A percentile compares a stretch with the other conserved stretches of the same genome.
Evolutionary conservation across 2,329 filamentous ascomycete genomes (phyloP).

Genomic region (Beauveria sp.): DNA sequence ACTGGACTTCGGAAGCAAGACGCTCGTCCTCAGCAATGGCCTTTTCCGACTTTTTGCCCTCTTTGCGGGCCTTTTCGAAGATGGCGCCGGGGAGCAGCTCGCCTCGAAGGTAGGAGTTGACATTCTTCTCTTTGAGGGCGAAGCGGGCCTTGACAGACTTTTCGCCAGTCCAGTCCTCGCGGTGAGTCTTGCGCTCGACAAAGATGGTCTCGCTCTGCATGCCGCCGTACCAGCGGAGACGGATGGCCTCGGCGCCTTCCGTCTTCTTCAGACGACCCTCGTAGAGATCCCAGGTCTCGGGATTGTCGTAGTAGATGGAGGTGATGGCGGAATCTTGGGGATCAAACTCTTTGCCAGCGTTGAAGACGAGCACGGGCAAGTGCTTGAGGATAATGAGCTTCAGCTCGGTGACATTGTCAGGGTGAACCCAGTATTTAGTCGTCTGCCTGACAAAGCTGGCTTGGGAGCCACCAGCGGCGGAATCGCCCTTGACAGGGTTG

Average conservation of each 20-base stretch:
- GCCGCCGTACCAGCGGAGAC: conserved; percentile 92
- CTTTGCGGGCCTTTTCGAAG: conserved; percentile 95
- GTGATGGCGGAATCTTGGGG: conserved; percentile 87
- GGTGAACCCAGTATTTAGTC: conserved; percentile 99
- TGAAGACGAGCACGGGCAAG: conserved; percentile 93
- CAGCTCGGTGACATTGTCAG: conserved; percentile 94
- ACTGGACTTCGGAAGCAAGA: conserved; percentile 86
- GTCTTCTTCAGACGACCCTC: conserved; percentile 94
- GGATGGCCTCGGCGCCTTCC: conserved; percentile 93
- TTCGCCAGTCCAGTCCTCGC: conserved; percentile 98
- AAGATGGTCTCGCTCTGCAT: conserved; percentile 96
- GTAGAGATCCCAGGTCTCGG: conserved; percentile 89
- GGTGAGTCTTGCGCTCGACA: conserved; percentile 94
- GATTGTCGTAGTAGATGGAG: conserved; percentile 97
- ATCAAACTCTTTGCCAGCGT: conserved; percentile 93
- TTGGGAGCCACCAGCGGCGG: conserved; percentile 81
- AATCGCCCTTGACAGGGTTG: conserved; percentile 86
- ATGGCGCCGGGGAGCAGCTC: conserved; percentile 76
- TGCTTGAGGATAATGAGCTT: conserved; percentile 98
- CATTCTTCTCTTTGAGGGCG: conserved; percentile 90
- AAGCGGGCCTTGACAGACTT: conserved; percentile 98
- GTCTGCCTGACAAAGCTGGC: conserved; percentile 96
- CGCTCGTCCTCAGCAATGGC: conserved; percentile 88
- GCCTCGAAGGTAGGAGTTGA: conserved; percentile 83
- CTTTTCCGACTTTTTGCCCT: conserved; percentile 87